Base-by-base conservation (phyloP, 257 asterid genomes). In the Avicennia marina region DNA sequence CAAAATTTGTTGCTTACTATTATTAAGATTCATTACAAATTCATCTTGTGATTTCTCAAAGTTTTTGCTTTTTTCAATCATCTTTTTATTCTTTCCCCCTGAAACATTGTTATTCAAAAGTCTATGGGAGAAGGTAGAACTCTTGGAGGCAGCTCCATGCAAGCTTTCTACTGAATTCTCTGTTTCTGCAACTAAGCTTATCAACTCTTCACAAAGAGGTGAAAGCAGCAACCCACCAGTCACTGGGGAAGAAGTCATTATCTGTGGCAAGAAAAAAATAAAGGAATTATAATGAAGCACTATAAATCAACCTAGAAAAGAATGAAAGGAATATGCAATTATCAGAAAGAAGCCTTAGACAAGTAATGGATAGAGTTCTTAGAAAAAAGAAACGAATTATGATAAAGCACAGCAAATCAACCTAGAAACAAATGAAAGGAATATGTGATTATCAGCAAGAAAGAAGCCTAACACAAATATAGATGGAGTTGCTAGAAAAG, bases 151-250 rank as follows among this genome's bases (percentile, higher is more conserved):
- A 61, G 76, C 62, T 60, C 69, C 71, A 63, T 54, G 50, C 66
- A 75, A 71, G 42, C 63, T 67, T 32, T 60, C 62, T 49, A 59
- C 41, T 7, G 73, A 64, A 65, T 15, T 19, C 24, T 72, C 76
- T 46, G 51, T 64, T 62, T 70, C 80, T 67, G 72, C 75, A 32
- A 56, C 63, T 67, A 85, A 60, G 72, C 72, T 80, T 54, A 79
- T 64, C 66, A 85, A 71, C 42, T 69, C 81, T 44, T 81, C 91
- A 63, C 69, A 67, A 27, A 90, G 94, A 58, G 98, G 98, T 54
- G 98, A 85, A 67, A 85, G 81, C 72, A 82, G 77, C 55, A 60
- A 63, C 27, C 45, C 82, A 46, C 73, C 71, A 47, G 71, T 46
- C 54, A 68, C 75, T 24, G 85, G 78, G 62, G 63, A 72, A 47